Evolutionary conservation across 129 eudicot species (phyloP).

Genomic region (Pittosporum tobira): DNA sequence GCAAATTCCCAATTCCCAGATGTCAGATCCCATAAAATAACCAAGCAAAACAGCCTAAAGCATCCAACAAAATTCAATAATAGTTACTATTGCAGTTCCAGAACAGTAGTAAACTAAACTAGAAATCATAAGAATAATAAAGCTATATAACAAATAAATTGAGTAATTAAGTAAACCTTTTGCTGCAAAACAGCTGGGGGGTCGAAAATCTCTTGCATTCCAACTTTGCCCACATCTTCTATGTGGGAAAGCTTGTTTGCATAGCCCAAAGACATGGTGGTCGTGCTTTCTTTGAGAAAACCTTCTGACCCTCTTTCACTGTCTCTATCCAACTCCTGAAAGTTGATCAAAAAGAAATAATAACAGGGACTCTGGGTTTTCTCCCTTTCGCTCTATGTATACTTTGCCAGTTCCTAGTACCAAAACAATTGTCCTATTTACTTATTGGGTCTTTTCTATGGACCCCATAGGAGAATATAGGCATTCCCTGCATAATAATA

Average conservation of each 20-base stretch:
- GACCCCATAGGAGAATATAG: no score
- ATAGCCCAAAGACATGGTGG: conserved; percentile 70
- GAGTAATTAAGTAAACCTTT: no score
- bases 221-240: conserved; percentile 91
- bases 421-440: no score
- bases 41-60: conserved; percentile 5
- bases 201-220: conserved; percentile 75
- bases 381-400: neutral
- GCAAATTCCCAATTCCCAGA: conserved; percentile 18
- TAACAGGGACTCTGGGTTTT: neutral
- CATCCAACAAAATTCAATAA: no score
- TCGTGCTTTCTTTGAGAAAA: neutral
- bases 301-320: conserved; percentile 9
- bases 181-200: conserved; percentile 63
- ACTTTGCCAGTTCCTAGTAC: no score
- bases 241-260: conserved; percentile 83
- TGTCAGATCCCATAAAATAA: conserved; percentile 16
- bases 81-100: conserved; percentile 11
- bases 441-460: no score
- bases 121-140: neutral
- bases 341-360: conserved; percentile 9
- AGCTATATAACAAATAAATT: neutral
- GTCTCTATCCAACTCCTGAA: neutral
- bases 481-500: no score
- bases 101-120: conserved; percentile 2